These are phyloP conservation scores for Tulasnella calospora DNA, from an alignment of 768 basidiomycete genomes.

Conservation along the genomic window DNA sequence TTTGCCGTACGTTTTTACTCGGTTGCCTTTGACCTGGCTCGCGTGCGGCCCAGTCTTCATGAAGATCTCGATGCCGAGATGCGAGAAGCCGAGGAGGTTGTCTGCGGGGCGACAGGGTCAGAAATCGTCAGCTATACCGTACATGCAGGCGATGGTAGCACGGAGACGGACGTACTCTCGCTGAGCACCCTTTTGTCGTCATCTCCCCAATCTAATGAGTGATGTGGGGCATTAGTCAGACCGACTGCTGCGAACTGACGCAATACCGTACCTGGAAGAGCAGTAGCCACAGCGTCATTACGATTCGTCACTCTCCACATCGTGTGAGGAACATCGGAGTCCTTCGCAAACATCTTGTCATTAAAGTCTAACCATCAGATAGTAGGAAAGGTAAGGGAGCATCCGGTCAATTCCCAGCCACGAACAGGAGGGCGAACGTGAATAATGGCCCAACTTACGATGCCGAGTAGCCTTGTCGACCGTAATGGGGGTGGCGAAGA, in stretches of 20 bases:
- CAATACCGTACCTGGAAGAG: slow-evolving; percentile 24
- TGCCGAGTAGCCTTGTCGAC: slow-evolving; percentile 22
- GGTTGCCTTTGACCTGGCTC: slow-evolving; percentile 12
- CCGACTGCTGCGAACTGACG: neutral
- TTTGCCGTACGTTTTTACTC: neutral
- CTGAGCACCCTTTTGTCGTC: neutral
- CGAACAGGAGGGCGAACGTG: neutral
- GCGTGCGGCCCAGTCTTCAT: slow-evolving; percentile 22
- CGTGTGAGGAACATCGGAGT: slow-evolving; percentile 14
- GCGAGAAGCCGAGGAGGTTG: slow-evolving; percentile 26
- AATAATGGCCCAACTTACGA: slow-evolving; percentile 16
- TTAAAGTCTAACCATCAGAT: neutral
- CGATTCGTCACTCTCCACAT: slow-evolving; percentile 29
- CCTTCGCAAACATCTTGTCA: neutral
- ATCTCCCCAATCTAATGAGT: neutral
- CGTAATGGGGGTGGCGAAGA: slow-evolving; percentile 30
- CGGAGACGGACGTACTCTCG: neutral
- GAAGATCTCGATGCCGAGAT: slow-evolving; percentile 26
- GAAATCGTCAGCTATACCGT: neutral
- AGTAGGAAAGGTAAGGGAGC: too few relatives aligned
- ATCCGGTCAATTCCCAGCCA: neutral
- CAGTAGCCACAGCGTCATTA: slow-evolving; percentile 30
- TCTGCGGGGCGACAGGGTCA: neutral
- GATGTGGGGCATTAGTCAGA: neutral
- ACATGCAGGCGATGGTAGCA: neutral